These are phyloP conservation scores for Eutypa lata DNA, from an alignment of 2,329 filamentous ascomycete genomes.

Conservation along the genomic window DNA sequence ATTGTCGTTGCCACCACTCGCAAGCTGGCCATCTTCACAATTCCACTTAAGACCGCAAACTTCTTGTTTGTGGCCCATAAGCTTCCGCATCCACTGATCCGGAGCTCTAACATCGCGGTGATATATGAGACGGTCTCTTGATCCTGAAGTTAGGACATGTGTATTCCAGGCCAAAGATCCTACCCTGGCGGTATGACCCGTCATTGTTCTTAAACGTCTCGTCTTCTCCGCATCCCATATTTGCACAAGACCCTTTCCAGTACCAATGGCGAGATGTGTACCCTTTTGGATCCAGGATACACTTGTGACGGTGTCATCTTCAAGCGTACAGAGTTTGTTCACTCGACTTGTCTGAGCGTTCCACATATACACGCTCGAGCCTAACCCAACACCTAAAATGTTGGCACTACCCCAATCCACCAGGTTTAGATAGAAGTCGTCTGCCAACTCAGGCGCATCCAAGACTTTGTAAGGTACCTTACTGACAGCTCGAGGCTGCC, in stretches of 20 bases:
- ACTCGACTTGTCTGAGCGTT: constrained; percentile 88
- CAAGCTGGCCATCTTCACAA: constrained; percentile 88
- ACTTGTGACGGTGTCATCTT: constrained; percentile 92
- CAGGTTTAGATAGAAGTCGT: constrained; percentile 96
- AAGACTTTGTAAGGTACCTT: constrained; percentile 98
- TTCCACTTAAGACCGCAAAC: constrained; percentile 98
- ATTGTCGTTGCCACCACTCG: constrained; percentile 96
- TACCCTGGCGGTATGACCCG: constrained; percentile 88
- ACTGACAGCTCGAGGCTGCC: constrained; percentile 84
- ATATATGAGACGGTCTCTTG: constrained; percentile 87
- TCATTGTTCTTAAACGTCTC: constrained; percentile 89
- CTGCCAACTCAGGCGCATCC: constrained; percentile 90
- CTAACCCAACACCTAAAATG: constrained; percentile 86
- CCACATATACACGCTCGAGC: constrained; percentile 97
- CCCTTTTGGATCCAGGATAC: constrained; percentile 98
- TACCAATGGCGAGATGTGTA: constrained; percentile 92
- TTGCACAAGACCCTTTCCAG: constrained; percentile 88
- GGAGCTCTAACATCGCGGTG: constrained; percentile 93
- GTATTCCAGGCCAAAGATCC: constrained; percentile 97
- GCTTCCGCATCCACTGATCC: constrained; percentile 81
- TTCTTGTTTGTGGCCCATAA: constrained; percentile 96
- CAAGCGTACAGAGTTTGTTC: constrained; percentile 87
- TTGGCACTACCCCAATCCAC: constrained; percentile 98
- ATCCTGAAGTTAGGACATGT: constrained; percentile 94
- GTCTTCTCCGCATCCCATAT: constrained; percentile 95